Percentiles rank a stretch among this genome's conserved stretches.
Evolutionary conservation across 805 yeast genomes (phyloP).

Genomic region (Brettanomyces sp.): DNA sequence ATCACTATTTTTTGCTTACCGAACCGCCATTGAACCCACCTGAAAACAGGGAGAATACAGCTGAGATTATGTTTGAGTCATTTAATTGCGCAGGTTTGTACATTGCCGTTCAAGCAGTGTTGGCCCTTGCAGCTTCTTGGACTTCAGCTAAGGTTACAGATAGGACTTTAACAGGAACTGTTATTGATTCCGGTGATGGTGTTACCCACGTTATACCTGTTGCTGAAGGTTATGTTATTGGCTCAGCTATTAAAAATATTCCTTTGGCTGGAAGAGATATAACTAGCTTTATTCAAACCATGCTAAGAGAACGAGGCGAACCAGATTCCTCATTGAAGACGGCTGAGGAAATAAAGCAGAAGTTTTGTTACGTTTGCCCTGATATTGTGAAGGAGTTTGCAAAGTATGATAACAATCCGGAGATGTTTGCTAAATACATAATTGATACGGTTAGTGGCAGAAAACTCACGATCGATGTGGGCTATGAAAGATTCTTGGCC

Average conservation of each 20-base stretch:
- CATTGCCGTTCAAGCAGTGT: slow-evolving; percentile 97
- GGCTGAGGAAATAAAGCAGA: slow-evolving; percentile 94
- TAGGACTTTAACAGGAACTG: slow-evolving; percentile 95
- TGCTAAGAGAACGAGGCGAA: slow-evolving; percentile 96
- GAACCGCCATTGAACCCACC: slow-evolving; percentile 99
- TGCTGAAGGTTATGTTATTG: slow-evolving; percentile 98
- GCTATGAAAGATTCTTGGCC: slow-evolving; percentile 94
- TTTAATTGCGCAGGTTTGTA: slow-evolving; percentile 98
- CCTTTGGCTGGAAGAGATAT: slow-evolving; percentile 99
- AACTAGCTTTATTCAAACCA: slow-evolving; percentile 83
- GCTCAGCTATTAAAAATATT: slow-evolving; percentile 91
- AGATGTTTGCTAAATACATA: slow-evolving; percentile 84
- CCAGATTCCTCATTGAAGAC: slow-evolving; percentile 87
- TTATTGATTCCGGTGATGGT: slow-evolving; percentile 97
- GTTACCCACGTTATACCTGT: slow-evolving; percentile 99
- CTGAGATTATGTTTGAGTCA: slow-evolving; percentile 97
- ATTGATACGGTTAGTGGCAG: slow-evolving; percentile 71
- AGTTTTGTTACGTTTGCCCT: slow-evolving; percentile 95
- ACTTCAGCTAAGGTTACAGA: slow-evolving; percentile 92
- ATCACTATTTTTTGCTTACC: slow-evolving; percentile 88
- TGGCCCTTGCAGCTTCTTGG: slow-evolving; percentile 99
- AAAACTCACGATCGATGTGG: slow-evolving; percentile 75
- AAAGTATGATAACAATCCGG: slow-evolving; percentile 90
- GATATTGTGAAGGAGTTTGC: slow-evolving; percentile 94
- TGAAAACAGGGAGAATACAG: slow-evolving; percentile 96